Evolutionary conservation across 257 asterid species (phyloP), one percentile per base, ranked within the genome.

Genomic region (Scutellaria barbata): DNA sequence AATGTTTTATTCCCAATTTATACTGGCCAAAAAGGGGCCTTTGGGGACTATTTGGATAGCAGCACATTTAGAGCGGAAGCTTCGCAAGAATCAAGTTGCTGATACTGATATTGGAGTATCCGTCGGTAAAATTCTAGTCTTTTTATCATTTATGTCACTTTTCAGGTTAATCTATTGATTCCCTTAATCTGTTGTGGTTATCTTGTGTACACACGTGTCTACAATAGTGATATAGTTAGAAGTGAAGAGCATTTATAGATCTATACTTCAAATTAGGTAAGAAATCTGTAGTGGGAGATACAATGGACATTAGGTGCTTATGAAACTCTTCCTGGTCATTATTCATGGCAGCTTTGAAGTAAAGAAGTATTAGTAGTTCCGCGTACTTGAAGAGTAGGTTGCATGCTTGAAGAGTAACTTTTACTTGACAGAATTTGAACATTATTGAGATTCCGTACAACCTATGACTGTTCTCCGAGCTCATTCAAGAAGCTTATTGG

Each of bases 1-100:
- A 37, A 94, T 94, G 99, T 94, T 94, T 64, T 94, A 91, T 80
- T 94, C 99, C 0, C 99, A 94, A 77, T 94, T 94, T 71, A 94
- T 94, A 81, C 82, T 94, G 82, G 99, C 99, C 0, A 94, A 94
- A 73, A 94, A 94, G 93, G 99, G 99, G 61, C 99, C 99, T 20
- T 56, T 94, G 16, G 99, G 99, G 59, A 94, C 99, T 43, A 92
- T 94, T 71, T 94, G 99, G 99, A 94, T 94, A 53, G 99, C 99
- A 9, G 99, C 99, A 2, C 99, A 94, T 87, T 78, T 94, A 67
- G 99, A 94, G 83, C 79, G 99, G 74, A 94, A 94, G 88, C 96
- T 94, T 37, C 84, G 98, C 6, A 94, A 94, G 89, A 94, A 94
- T 81, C 99, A 94, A 86, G 96, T 94, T 73, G 98, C 99, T 76